Percentiles rank a stretch among this genome's conserved stretches.
Evolutionary conservation across 257 asterid species (phyloP).

Genomic region (Solanum tarapatanum): DNA sequence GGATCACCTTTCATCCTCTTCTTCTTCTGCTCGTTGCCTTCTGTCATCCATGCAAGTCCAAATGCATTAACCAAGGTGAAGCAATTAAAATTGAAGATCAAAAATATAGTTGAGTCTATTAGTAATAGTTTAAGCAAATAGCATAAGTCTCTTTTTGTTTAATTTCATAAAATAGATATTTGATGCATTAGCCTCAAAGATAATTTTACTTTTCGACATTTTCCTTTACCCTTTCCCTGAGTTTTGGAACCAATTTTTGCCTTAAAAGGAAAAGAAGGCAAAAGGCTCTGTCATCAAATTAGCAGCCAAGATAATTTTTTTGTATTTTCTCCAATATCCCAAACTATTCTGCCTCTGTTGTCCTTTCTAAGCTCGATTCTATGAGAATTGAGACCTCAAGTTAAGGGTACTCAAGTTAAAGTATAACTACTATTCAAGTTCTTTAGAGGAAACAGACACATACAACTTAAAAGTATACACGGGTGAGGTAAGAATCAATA

Average conservation of each 20-base stretch:
- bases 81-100: background rate
- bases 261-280: background rate
- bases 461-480: background rate
- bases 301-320: background rate
- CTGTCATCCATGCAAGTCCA: constrained; percentile 34
- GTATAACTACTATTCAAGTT: background rate
- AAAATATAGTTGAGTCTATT: background rate
- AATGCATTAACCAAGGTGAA: background rate
- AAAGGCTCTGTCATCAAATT: background rate
- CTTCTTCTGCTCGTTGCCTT: constrained; percentile 79
- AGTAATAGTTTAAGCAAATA: background rate
- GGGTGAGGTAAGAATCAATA: background rate
- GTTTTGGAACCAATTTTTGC: background rate
- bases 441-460: background rate
- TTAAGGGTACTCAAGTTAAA: background rate
- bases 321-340: background rate
- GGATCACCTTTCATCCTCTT: constrained; percentile 76
- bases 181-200: background rate
- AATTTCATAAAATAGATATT: background rate
- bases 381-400: background rate
- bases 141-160: background rate
- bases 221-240: background rate
- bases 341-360: background rate
- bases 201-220: background rate
- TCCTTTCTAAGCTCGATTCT: background rate